Base-by-base conservation (phyloP, 495 filamentous ascomycete genomes). In the Penicillium taxi region DNA sequence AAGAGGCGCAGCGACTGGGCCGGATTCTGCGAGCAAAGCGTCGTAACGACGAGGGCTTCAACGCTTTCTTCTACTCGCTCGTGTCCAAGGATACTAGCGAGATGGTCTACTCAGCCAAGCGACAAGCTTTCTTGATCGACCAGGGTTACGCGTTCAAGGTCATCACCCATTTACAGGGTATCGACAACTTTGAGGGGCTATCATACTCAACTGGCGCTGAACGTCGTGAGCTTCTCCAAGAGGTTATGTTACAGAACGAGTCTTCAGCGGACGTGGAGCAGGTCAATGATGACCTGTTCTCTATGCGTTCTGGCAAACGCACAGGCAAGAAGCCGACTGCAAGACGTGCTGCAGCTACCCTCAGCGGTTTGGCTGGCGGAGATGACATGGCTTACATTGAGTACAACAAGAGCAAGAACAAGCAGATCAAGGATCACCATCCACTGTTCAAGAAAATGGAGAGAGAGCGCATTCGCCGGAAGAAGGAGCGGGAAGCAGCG, bases 101-200 rank as follows among this genome's bases (percentile, higher is more conserved):
- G 64, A 96, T 99, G 93, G 90, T 81, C 59, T 99, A 95, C 67
- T 96, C 91, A 5, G 84, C 85, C 25, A 96, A 96, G 63, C 79
- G 91, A 14, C 91, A 99, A 56, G 93, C 91, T 17, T 99, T 99
- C 72, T 73, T 99, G 3, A 88, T 99, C 32, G 91, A 99, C 48
- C 91, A 99, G 59, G 91, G 91, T 23, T 99, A 99, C 60, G 91
- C 91, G 13, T 96, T 96, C 73, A 96, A 96, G 60, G 91, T 99
- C 40, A 99, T 99, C 59, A 96, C 91, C 1, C 87, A 94, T 53
- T 72, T 99, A 5, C 80, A 87, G 48, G 90, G 90, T 17, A 87
- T 96, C 36, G 87, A 96, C 44, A 71, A 83, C 24, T 78, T 87
- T 21, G 77, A 82, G 5, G 81, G 80, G 5, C 76, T 96, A 7